Evolutionary conservation across 768 basidiomycete genomes (phyloP).

Genomic region (Cystobasidium ongulense): DNA sequence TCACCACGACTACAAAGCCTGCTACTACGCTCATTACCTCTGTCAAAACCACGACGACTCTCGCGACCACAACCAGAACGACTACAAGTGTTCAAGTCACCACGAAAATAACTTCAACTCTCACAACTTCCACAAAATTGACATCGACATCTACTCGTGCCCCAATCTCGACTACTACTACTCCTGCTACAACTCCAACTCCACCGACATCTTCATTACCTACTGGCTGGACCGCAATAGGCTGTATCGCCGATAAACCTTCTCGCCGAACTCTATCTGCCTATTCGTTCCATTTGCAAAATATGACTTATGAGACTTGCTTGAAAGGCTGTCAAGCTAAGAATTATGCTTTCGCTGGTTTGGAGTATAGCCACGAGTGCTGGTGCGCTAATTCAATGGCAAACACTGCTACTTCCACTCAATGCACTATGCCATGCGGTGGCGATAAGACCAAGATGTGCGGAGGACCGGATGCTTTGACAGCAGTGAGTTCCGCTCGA

Average conservation of each 20-base stretch:
- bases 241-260: neutral
- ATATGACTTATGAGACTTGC: slow-evolving; percentile 9
- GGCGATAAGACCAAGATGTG: neutral
- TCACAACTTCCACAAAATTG: too few relatives aligned
- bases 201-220: neutral
- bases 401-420: neutral
- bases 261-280: neutral
- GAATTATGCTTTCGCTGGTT: neutral
- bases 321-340: neutral
- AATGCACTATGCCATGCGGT: slow-evolving; percentile 5
- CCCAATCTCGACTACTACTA: too few relatives aligned
- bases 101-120: too few relatives aligned
- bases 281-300: neutral
- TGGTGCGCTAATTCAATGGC: neutral
- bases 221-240: slow-evolving; percentile 3
- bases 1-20: too few relatives aligned
- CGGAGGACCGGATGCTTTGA: slow-evolving; percentile 6
- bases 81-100: too few relatives aligned
- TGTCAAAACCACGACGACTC: too few relatives aligned
- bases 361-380: slow-evolving; percentile 10
- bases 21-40: too few relatives aligned
- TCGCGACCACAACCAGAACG: too few relatives aligned
- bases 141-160: too few relatives aligned
- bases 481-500: slow-evolving; percentile 7
- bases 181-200: neutral